phyloP scores from a whole-genome alignment of 805 yeast species.

The Candida boleticola region DNA sequence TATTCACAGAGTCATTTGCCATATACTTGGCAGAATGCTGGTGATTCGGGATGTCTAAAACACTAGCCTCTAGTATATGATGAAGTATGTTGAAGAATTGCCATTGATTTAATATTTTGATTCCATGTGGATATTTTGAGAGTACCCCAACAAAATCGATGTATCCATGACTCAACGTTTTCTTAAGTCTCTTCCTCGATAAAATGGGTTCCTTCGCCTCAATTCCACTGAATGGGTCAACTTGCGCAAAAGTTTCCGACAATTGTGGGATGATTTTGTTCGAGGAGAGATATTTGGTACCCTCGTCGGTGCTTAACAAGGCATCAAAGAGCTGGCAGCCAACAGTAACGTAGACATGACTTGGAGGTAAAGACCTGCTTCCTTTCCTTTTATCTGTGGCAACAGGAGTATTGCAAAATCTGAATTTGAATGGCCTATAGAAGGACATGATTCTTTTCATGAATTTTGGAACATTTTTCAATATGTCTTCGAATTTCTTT shows the following conservation, averaged over 20 bases:
- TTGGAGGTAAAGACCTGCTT: slow-evolving; percentile 26
- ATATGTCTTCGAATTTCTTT: slow-evolving; percentile 70
- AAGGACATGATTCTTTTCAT: slow-evolving; percentile 81
- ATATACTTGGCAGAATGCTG: neutral
- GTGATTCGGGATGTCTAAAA: neutral
- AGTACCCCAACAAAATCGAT: slow-evolving; percentile 75
- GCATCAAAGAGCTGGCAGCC: slow-evolving; percentile 76
- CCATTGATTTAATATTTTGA: slow-evolving; percentile 73
- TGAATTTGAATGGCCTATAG: slow-evolving; percentile 84
- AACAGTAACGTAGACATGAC: slow-evolving; percentile 59
- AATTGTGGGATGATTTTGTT: slow-evolving; percentile 84
- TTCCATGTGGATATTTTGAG: slow-evolving; percentile 58
- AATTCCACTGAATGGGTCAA: slow-evolving; percentile 78
- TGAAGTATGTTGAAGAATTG: slow-evolving; percentile 78
- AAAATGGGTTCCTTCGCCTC: slow-evolving; percentile 73
- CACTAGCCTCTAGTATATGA: slow-evolving; percentile 53
- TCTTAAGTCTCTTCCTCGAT: slow-evolving; percentile 54
- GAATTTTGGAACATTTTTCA: slow-evolving; percentile 74
- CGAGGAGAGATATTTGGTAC: slow-evolving; percentile 61
- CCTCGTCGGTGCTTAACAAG: slow-evolving; percentile 60
- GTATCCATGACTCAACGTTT: slow-evolving; percentile 73
- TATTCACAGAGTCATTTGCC: neutral
- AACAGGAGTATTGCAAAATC: slow-evolving; percentile 48
- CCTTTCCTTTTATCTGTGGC: slow-evolving; percentile 36
- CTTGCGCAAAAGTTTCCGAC: slow-evolving; percentile 83